Base-by-base conservation (phyloP, 129 eudicot species). In the Lactuca sativa region DNA sequence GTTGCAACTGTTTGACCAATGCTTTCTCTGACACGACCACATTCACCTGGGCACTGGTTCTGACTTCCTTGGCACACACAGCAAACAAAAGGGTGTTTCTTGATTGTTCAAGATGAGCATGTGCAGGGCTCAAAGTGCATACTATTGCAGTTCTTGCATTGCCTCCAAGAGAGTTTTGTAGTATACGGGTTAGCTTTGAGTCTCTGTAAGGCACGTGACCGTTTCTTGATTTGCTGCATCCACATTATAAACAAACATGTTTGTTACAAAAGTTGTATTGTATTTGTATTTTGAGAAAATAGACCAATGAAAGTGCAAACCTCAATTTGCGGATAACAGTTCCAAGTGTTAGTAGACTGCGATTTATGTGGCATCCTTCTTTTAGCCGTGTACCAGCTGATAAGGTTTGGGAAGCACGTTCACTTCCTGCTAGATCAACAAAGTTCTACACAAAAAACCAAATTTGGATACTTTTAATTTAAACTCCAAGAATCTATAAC, bases 61-160 rank as follows among this genome's bases (percentile, higher is more conserved):
- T 75, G 34, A 95, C 97, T 48, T 95, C 82, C 78, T 95, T 95
- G 54, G 99, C 99, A 59, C 99, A 95, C 9, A 73, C 79, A 8
- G 97, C 99, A 61, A 95, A 95, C 37, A 86, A 65, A 56, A 95
- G 96, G 53, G 97, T 95, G 84, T 95, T 95, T 78, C 95, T 87
- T 30, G 99, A 95, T 60, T 95, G 97, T 72, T 95, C 99, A 56
- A 90, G 66, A 64, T 90, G 97, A 74, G 75, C 64, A 60, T 81
- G 97, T 59, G 97, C 97, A 2, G 99, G 99, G 83, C 96, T 90
- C 87, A 95, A 65, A 2, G 97, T 95, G 92, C 99, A 95, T 51
- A 95, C 81, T 36, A 95, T 87, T 10, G 96, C 97, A 12, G 97
- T 95, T 75, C 87, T 82, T 38, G 99, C 97, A 58, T 95, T 95